Evolutionary conservation across 2,329 filamentous ascomycete genomes (phyloP).

Genomic region (Aspergillus fijiensis): DNA sequence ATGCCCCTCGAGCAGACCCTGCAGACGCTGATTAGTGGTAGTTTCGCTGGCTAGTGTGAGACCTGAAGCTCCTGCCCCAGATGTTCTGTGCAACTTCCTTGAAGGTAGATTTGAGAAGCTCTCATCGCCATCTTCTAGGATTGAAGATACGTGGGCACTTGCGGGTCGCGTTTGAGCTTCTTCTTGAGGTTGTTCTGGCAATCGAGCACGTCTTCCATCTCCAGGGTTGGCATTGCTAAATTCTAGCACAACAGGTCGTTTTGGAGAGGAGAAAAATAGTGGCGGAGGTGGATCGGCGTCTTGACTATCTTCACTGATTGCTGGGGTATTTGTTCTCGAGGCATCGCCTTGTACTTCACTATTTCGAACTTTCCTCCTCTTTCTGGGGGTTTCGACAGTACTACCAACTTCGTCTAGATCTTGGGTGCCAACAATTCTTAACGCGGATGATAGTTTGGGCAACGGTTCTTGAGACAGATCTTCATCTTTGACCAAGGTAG

Average conservation of each 20-base stretch:
- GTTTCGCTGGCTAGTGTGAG: not conserved
- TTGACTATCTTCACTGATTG: not conserved
- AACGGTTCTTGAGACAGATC: constrained; percentile 35
- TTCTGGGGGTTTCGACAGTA: constrained; percentile 44
- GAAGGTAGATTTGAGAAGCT: constrained; percentile 5
- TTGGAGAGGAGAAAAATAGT: not conserved
- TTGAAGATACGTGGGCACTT: constrained; percentile 40
- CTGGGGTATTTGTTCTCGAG: not conserved
- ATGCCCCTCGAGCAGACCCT: constrained; percentile 33
- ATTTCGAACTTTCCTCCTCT: constrained; percentile 18
- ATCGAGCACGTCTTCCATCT: constrained; percentile 6
- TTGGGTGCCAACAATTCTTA: constrained; percentile 54
- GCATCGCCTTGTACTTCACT: not conserved
- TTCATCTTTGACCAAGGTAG: constrained; percentile 38
- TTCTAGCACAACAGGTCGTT: constrained; percentile 23
- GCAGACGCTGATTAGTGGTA: constrained; percentile 26
- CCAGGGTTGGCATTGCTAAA: constrained; percentile 31
- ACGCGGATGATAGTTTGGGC: constrained; percentile 10
- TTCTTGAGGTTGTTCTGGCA: constrained; percentile 35
- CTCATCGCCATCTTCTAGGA: constrained; percentile 54
- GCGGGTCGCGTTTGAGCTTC: constrained; percentile 30
- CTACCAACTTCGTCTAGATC: constrained; percentile 57
- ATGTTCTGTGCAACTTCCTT: not conserved
- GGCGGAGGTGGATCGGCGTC: not conserved
- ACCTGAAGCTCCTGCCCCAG: not conserved